Evolutionary conservation across 192 early-diverging fungal genomes (phyloP).

Genomic region (Podila epigama): DNA sequence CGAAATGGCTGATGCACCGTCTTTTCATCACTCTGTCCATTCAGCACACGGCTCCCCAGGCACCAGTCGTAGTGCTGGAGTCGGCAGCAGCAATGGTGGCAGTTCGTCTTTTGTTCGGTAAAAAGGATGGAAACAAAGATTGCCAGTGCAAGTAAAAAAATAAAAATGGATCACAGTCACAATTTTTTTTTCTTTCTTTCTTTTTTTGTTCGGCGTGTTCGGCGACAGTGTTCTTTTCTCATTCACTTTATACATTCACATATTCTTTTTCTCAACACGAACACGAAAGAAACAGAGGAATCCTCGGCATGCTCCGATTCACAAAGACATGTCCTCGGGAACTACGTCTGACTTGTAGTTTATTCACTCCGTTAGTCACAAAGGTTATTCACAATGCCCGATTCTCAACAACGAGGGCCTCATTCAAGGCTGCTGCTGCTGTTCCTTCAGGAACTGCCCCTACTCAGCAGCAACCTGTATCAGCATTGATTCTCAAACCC

Average conservation of each 20-base stretch:
- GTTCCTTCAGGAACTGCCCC: background rate
- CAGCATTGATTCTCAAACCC: conserved; percentile 33
- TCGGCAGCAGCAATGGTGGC: background rate
- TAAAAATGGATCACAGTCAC: background rate
- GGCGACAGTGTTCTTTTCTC: no score
- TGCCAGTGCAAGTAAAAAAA: background rate
- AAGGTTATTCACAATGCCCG: background rate
- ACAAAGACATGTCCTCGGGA: background rate
- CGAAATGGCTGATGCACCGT: conserved; percentile 19
- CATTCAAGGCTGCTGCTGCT: background rate
- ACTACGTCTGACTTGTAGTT: background rate
- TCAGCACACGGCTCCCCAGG: background rate
- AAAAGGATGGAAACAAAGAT: no score
- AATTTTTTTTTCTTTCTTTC: background rate
- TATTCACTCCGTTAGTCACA: background rate
- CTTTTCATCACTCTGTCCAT: background rate
- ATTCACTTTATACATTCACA: background rate
- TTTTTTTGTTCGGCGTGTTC: background rate
- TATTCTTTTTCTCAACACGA: background rate
- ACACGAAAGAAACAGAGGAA: background rate
- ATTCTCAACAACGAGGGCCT: background rate
- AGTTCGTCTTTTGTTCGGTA: no score
- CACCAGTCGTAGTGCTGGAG: background rate
- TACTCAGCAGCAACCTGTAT: background rate
- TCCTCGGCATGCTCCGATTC: conserved; percentile 5